A percentile compares a stretch with the other conserved stretches of the same genome.
These are phyloP conservation scores for Neofusicoccum kwambonambiense DNA, from an alignment of 2,329 filamentous ascomycete species.

Conservation along the genomic window DNA sequence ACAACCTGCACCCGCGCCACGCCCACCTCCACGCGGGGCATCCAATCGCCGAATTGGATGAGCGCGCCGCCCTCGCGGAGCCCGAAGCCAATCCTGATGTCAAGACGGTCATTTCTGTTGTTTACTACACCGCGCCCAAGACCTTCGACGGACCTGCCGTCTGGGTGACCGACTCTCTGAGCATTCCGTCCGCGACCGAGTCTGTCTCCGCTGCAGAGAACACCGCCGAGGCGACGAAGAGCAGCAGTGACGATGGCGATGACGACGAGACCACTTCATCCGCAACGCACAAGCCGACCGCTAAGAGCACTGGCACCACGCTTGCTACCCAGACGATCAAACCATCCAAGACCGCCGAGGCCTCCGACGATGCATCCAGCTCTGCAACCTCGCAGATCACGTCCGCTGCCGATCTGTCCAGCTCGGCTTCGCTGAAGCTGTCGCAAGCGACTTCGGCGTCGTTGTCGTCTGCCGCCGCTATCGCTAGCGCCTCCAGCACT, in stretches of 20 bases:
- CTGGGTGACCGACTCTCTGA: slow-evolving; percentile 26
- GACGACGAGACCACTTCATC: neutral
- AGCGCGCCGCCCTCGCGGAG: slow-evolving; percentile 19
- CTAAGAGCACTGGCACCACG: slow-evolving; percentile 11
- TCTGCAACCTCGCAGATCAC: slow-evolving; percentile 6
- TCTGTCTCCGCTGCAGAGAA: neutral
- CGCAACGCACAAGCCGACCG: neutral
- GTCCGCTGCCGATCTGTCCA: neutral
- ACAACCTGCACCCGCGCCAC: slow-evolving; percentile 12
- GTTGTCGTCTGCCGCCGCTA: slow-evolving; percentile 29
- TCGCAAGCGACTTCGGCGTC: slow-evolving; percentile 27
- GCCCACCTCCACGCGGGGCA: neutral
- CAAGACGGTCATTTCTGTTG: slow-evolving; percentile 42
- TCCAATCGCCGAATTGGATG: neutral
- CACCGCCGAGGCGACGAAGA: slow-evolving; percentile 4
- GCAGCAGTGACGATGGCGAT: neutral
- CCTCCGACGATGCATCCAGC: slow-evolving; percentile 18
- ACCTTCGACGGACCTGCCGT: slow-evolving; percentile 51
- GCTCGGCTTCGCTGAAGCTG: neutral
- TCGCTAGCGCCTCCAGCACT: slow-evolving; percentile 25
- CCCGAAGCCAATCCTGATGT: slow-evolving; percentile 20
- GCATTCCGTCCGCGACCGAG: neutral
- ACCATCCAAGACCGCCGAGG: slow-evolving; percentile 22
- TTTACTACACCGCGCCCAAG: slow-evolving; percentile 53
- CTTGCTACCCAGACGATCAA: slow-evolving; percentile 22